Evolutionary conservation across 1,284 basidiomycete genomes (phyloP).

Genomic region (Trametes polyzona): DNA sequence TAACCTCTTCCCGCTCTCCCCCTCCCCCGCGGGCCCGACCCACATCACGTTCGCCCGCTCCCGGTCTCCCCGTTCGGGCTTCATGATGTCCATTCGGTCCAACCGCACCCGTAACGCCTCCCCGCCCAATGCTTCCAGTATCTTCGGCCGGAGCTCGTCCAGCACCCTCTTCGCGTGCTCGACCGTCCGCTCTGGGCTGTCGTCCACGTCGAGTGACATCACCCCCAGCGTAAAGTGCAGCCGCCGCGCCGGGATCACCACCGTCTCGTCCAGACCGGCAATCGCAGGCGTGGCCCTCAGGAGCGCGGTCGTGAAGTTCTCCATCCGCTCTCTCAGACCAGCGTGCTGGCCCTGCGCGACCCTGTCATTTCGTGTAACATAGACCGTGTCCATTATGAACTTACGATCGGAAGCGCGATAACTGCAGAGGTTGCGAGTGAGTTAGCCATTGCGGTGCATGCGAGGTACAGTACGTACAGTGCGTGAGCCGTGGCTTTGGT

Average conservation of each 20-base stretch:
- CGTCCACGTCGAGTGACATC: conserved; percentile 51
- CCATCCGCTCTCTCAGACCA: conserved; percentile 44
- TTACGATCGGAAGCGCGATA: conserved; percentile 28
- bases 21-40: conserved; percentile 46
- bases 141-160: conserved; percentile 46
- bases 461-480: conserved; percentile 24
- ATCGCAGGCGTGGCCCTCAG: conserved; percentile 41
- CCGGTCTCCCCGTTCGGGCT: conserved; percentile 42
- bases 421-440: conserved; percentile 20
- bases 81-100: conserved; percentile 55
- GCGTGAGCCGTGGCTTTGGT: conserved; percentile 30
- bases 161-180: conserved; percentile 52
- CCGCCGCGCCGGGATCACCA: conserved; percentile 63
- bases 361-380: background rate
- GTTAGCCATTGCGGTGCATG: background rate
- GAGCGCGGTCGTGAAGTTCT: conserved; percentile 51
- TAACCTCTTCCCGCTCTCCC: conserved; percentile 34
- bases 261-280: conserved; percentile 58
- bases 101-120: conserved; percentile 47
- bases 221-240: conserved; percentile 75
- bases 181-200: conserved; percentile 40
- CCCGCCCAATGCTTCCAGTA: conserved; percentile 37
- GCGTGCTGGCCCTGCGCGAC: conserved; percentile 54
- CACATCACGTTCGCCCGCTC: conserved; percentile 62
- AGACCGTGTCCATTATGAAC: background rate